Evolutionary conservation across 768 basidiomycete genomes (phyloP).

Genomic region (Macrolepiota dolichaula): DNA sequence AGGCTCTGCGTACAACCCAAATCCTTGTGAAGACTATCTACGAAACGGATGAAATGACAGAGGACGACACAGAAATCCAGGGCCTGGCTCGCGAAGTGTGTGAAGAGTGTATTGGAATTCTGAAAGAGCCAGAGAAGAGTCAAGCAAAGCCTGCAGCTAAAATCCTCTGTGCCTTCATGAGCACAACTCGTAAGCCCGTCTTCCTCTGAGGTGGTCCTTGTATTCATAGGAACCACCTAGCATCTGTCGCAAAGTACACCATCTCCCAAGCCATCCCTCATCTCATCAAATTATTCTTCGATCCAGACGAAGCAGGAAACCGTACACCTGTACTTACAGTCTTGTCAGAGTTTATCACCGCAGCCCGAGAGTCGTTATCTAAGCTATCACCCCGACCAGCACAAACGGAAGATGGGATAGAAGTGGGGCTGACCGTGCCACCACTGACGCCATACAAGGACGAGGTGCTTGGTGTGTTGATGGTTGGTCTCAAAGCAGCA

Average conservation of each 20-base stretch:
- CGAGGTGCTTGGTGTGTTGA: constrained; percentile 63
- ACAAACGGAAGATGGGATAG: constrained; percentile 8
- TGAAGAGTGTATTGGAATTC: constrained; percentile 72
- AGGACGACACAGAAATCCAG: constrained; percentile 38
- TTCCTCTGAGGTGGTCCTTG: not conserved
- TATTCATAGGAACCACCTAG: constrained; percentile 31
- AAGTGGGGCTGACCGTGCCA: constrained; percentile 14
- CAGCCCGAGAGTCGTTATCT: constrained; percentile 42
- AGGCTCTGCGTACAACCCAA: constrained; percentile 69
- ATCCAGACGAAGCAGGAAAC: constrained; percentile 64
- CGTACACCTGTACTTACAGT: constrained; percentile 65
- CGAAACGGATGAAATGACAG: constrained; percentile 36
- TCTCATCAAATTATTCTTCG: constrained; percentile 71
- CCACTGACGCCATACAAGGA: constrained; percentile 68
- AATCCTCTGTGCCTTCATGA: constrained; percentile 72
- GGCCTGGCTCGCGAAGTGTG: constrained; percentile 74
- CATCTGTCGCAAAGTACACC: constrained; percentile 64
- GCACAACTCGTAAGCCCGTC: constrained; percentile 67
- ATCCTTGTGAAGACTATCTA: constrained; percentile 76
- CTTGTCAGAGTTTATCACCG: constrained; percentile 61
- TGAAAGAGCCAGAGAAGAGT: constrained; percentile 91
- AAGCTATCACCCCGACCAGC: constrained; percentile 10
- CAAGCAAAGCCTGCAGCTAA: constrained; percentile 88
- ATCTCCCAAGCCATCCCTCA: constrained; percentile 69
- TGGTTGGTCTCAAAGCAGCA: constrained; percentile 51